Base-by-base conservation (phyloP, 2,329 filamentous ascomycete species). In the Hypoxylon sp. region DNA sequence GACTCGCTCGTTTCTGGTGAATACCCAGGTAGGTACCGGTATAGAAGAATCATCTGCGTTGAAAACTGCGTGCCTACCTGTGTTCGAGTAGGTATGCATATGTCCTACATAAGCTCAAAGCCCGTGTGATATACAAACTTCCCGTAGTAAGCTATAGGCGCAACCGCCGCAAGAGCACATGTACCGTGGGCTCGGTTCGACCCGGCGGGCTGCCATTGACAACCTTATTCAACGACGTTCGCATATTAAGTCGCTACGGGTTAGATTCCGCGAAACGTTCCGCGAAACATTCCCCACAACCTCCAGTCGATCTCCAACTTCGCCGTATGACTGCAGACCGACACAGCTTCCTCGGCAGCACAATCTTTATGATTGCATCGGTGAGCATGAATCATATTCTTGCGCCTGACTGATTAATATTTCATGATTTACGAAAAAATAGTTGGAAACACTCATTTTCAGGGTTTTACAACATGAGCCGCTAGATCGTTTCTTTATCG, bases 151-250 rank as follows among this genome's bases (percentile, higher is more conserved):
- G 6, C 14, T 33, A 57, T 40, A 4, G 14, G 11, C 10, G 25
- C 20, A 27, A 42, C 11, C 8, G 31, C 22, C 46, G 6, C 13
- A 57, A 17, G 2, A 27, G 6, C n/a, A 48, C 54, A 57, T 27
- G 25, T 27, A 27, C 17, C 40, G 46, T 30, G 33, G 54, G 54
- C 31, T 57, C 55, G 27, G 27, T 33, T 35, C 22, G 27, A 48
- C 35, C 55, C 55, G 40, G 25, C 30, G 20, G 42, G 17, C 17
- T 31, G 20, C 33, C 44, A 25, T 48, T 6, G 11, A 57, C 31
- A 57, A 57, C 55, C 55, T 57, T 48, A 30, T 48, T 48, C 25
- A 35, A 57, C 27, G 6, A 40, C 40, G 2, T 42, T 8, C 40
- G 40, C 7, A 44, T 22, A 17, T n/a, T 44, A 22, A 22, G 17